These are phyloP conservation scores for Zygnema circumcarinatum DNA, from an alignment of 139 green algal genomes.

Conservation along the genomic window DNA sequence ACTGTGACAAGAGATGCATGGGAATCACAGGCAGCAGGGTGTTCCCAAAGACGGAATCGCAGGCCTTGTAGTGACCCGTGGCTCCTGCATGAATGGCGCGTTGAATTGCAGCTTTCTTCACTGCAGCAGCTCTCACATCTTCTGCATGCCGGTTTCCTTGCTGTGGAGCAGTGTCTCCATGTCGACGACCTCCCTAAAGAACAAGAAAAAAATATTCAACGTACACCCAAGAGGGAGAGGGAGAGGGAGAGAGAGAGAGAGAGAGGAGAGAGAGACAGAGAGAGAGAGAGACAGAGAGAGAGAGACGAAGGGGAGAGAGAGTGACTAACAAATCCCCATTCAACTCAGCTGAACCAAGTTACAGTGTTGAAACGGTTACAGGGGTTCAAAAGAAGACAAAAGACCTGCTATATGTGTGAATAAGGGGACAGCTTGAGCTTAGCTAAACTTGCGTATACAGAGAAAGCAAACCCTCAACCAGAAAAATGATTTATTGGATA, in stretches of 20 bases:
- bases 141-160: neutral
- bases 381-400: too few species aligned
- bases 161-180: neutral
- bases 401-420: too few species aligned
- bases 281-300: neutral
- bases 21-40: slow-evolving; percentile 24
- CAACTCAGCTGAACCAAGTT: too few species aligned
- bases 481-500: too few species aligned
- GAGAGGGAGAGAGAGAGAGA: neutral
- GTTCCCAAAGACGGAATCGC: slow-evolving; percentile 13
- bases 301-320: too few species aligned
- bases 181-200: neutral
- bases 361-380: too few species aligned
- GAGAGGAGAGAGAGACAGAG: neutral
- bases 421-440: too few species aligned
- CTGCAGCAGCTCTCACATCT: neutral
- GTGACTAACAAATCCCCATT: too few species aligned
- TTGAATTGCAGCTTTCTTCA: slow-evolving; percentile 9
- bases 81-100: neutral
- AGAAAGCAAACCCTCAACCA: too few species aligned
- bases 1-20: neutral
- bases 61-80: slow-evolving; percentile 8
- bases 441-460: too few species aligned
- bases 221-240: neutral
- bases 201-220: neutral